A percentile compares a stretch with the other conserved stretches of the same genome.
Evolutionary conservation across 768 basidiomycete species (phyloP).

Genomic region (Rhodotorula diobovata): DNA sequence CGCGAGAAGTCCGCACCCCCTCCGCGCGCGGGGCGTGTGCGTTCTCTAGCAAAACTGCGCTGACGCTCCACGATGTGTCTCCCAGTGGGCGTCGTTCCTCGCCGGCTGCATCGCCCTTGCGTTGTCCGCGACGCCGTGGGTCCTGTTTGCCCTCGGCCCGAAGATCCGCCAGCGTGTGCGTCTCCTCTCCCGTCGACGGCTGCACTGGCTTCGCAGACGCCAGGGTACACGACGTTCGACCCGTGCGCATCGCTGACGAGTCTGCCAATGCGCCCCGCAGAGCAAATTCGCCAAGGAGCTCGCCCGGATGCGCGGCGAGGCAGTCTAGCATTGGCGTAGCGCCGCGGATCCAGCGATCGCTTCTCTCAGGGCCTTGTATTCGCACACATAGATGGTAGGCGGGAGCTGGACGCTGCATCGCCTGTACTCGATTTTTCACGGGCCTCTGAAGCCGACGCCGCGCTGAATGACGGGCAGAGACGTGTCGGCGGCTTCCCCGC

Average conservation of each 20-base stretch:
- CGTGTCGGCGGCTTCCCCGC: too few species aligned
- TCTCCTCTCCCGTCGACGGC: neutral
- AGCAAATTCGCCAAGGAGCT: slow-evolving; percentile 36
- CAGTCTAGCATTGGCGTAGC: neutral
- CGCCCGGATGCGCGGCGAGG: slow-evolving; percentile 13
- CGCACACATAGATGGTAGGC: neutral
- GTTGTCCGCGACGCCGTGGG: slow-evolving; percentile 10
- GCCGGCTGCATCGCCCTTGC: slow-evolving; percentile 13
- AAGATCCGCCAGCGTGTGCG: slow-evolving; percentile 45
- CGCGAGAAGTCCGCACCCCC: too few species aligned
- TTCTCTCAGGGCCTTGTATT: neutral
- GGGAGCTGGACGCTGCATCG: too few species aligned
- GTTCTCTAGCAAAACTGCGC: too few species aligned
- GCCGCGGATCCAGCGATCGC: neutral
- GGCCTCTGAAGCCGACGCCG: too few species aligned
- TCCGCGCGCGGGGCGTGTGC: too few species aligned
- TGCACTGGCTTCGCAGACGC: too few species aligned
- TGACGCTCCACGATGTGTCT: neutral
- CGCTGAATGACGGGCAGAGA: too few species aligned
- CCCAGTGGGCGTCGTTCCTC: slow-evolving; percentile 45
- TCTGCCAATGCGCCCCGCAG: neutral
- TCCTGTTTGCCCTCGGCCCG: slow-evolving; percentile 26
- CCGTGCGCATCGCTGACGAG: neutral
- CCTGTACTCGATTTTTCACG: too few species aligned
- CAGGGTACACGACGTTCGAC: too few species aligned